These are phyloP conservation scores for Millerozyma miso DNA, from an alignment of 805 yeast species.

Conservation along the genomic window DNA sequence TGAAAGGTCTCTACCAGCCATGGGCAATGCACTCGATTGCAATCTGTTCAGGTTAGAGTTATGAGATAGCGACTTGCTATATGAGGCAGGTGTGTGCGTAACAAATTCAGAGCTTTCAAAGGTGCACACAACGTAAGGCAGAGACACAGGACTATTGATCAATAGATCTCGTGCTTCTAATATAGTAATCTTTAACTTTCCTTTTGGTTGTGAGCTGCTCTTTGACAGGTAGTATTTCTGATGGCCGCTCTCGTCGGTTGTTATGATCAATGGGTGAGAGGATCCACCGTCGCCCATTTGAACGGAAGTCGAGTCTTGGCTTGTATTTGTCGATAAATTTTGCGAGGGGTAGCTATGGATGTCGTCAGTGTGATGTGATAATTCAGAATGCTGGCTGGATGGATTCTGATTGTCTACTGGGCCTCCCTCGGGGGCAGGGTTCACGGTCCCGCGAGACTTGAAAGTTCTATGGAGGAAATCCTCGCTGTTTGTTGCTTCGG, in stretches of 20 bases:
- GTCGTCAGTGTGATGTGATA: slow-evolving; percentile 3
- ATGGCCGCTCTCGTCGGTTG: slow-evolving; percentile 40
- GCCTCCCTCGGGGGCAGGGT: neutral
- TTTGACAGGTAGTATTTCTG: slow-evolving; percentile 20
- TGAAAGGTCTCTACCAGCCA: slow-evolving; percentile 3
- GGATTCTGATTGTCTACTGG: neutral
- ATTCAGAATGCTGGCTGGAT: slow-evolving; percentile 8
- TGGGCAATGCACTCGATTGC: slow-evolving; percentile 10
- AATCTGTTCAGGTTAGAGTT: neutral
- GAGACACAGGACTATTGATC: slow-evolving; percentile 51
- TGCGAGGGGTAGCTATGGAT: slow-evolving; percentile 4
- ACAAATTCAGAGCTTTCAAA: slow-evolving; percentile 90
- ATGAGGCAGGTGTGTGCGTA: slow-evolving; percentile 68
- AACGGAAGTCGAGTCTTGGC: neutral
- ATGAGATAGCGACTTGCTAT: slow-evolving; percentile 24
- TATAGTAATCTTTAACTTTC: slow-evolving; percentile 77
- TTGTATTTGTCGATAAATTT: slow-evolving; percentile 4
- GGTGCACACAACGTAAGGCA: slow-evolving; percentile 87
- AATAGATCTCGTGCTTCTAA: slow-evolving; percentile 72
- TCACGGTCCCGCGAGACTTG: slow-evolving; percentile 5
- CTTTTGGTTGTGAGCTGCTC: slow-evolving; percentile 54
- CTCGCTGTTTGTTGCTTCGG: slow-evolving; percentile 13
- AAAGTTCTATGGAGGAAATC: slow-evolving; percentile 22
- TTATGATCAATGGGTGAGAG: slow-evolving; percentile 27
- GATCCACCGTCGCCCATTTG: neutral